These are phyloP conservation scores for Tremellales sp. DNA, from an alignment of 1,284 basidiomycete genomes.

Conservation along the genomic window DNA sequence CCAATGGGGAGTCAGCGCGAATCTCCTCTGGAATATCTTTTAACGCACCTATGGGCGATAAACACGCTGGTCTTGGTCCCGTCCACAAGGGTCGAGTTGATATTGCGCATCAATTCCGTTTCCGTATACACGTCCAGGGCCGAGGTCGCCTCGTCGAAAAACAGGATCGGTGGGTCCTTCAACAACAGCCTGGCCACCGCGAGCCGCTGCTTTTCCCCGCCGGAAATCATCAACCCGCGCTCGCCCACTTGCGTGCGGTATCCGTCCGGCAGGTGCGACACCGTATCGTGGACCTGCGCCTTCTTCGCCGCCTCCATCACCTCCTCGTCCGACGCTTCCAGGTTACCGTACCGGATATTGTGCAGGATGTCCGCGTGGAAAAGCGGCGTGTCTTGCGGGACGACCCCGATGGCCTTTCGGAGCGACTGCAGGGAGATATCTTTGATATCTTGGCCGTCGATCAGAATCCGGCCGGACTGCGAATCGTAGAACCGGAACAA, in stretches of 20 bases:
- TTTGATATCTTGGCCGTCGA: slow-evolving; percentile 75
- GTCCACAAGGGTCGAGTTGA: slow-evolving; percentile 72
- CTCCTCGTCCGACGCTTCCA: slow-evolving; percentile 83
- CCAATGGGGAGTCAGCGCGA: slow-evolving; percentile 2
- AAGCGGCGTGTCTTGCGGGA: slow-evolving; percentile 95
- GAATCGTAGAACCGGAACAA: slow-evolving; percentile 94
- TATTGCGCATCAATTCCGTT: slow-evolving; percentile 89
- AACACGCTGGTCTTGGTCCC: slow-evolving; percentile 87
- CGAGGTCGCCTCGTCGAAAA: slow-evolving; percentile 99
- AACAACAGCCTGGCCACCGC: slow-evolving; percentile 89
- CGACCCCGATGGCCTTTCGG: slow-evolving; percentile 77
- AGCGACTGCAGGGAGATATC: slow-evolving; percentile 70
- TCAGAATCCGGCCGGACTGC: slow-evolving; percentile 67
- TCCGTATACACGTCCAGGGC: slow-evolving; percentile 93
- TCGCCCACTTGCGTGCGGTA: slow-evolving; percentile 93
- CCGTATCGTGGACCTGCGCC: slow-evolving; percentile 82
- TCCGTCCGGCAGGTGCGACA: slow-evolving; percentile 74
- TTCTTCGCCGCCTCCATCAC: slow-evolving; percentile 76
- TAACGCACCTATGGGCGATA: slow-evolving; percentile 67
- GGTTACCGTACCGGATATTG: slow-evolving; percentile 89
- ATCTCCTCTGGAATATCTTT: neutral
- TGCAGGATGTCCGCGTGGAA: slow-evolving; percentile 95
- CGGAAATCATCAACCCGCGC: slow-evolving; percentile 94
- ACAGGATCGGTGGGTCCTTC: slow-evolving; percentile 90
- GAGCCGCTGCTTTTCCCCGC: slow-evolving; percentile 94